phyloP scores from a whole-genome alignment of 2,329 filamentous ascomycete genomes.

The Trichophyton benhamiae region DNA sequence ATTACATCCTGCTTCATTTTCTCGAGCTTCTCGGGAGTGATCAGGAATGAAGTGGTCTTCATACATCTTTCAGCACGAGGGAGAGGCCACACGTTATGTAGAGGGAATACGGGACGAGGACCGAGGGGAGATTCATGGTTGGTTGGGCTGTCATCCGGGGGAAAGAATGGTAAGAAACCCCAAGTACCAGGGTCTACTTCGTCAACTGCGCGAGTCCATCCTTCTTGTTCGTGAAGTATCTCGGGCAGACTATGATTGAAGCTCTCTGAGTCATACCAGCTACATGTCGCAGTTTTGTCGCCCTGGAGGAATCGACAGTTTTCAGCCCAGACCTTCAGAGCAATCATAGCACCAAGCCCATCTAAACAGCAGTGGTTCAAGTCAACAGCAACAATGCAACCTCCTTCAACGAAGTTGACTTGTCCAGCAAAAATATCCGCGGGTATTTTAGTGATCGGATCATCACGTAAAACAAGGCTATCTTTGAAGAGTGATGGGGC shows the following conservation, averaged over 20 bases:
- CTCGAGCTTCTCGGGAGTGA: background rate
- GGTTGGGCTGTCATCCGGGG: background rate
- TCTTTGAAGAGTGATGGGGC: constrained; percentile 1
- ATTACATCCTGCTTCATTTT: constrained; percentile 5
- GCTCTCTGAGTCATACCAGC: constrained; percentile 3
- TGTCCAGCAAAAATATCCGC: constrained; percentile 3
- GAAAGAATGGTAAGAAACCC: constrained; percentile 4
- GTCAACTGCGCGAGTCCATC: background rate
- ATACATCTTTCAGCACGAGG: background rate
- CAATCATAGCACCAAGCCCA: background rate
- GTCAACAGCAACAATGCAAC: constrained; percentile 3
- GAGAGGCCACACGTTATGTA: background rate
- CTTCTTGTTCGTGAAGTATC: constrained; percentile 2
- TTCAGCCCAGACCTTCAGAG: constrained; percentile 1
- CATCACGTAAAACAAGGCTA: constrained; percentile 2
- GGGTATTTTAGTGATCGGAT: background rate
- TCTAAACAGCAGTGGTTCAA: constrained; percentile 5
- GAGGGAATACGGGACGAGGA: background rate
- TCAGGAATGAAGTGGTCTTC: constrained; percentile 3
- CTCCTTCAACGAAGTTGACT: background rate
- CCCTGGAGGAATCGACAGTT: constrained; percentile 4
- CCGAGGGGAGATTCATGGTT: background rate
- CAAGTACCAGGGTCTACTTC: constrained; percentile 1
- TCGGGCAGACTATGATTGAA: constrained; percentile 3
- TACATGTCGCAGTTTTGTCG: constrained; percentile 1